Evolutionary conservation across 495 filamentous ascomycete genomes (phyloP).

Genomic region (Aspergillus cavernicola): DNA sequence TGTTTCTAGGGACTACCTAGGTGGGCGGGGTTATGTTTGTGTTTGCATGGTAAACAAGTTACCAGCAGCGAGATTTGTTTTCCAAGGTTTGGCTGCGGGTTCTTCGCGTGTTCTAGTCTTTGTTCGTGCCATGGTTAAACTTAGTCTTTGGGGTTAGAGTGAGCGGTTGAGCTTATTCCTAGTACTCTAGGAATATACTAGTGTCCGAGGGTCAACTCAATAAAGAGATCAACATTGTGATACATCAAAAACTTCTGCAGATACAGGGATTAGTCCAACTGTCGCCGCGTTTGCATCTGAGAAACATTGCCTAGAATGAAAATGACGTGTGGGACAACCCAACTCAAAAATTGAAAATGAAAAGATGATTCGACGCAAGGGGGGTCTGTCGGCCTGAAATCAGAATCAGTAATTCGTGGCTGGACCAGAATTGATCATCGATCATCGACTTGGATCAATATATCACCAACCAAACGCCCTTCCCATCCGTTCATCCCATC

Average conservation of each 20-base stretch:
- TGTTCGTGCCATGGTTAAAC: background rate
- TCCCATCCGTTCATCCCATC: background rate
- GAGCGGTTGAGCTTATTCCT: background rate
- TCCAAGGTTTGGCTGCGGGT: no score
- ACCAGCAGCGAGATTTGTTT: no score
- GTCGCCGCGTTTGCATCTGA: background rate
- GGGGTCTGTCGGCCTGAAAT: no score
- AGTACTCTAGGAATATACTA: no score
- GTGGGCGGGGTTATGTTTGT: no score
- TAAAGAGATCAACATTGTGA: background rate
- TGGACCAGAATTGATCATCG: background rate
- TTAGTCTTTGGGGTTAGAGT: background rate
- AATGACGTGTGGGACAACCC: background rate
- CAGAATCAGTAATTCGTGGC: no score
- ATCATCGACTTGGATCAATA: no score
- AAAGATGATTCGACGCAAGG: slow-evolving; percentile 4
- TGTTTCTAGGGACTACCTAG: no score
- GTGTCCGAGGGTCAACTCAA: no score
- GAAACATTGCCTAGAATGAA: background rate
- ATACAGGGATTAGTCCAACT: background rate
- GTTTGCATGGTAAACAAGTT: background rate
- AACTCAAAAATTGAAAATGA: background rate
- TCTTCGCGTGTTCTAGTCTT: slow-evolving; percentile 12
- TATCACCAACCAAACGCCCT: background rate
- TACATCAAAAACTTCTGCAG: background rate